A percentile compares a stretch with the other conserved stretches of the same genome.
Conservation (phyloP, 1,139 yeast species). For the Yamadazyma atlantica region DNA sequence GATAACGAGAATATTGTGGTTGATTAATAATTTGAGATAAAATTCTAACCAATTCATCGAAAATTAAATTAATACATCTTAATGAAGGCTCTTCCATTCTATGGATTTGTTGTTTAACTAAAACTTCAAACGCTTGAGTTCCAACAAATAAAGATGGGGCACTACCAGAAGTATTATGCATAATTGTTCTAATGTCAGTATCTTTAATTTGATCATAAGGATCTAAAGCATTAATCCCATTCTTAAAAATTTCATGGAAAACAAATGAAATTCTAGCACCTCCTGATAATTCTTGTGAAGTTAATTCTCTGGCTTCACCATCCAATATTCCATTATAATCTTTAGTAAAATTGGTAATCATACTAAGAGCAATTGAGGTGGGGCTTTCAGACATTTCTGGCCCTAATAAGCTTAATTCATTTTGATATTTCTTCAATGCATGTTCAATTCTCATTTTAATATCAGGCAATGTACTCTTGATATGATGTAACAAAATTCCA, state of each 20-base stretch:
- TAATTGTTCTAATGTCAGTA: conserved; percentile 94
- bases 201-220: conserved; percentile 98
- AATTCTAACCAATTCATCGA: conserved; percentile 91
- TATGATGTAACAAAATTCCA: conserved; percentile 86
- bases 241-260: conserved; percentile 92
- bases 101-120: conserved; percentile 91
- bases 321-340: conserved; percentile 90
- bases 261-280: conserved; percentile 99
- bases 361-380: conserved; percentile 82
- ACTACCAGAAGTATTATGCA: conserved; percentile 95
- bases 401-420: conserved; percentile 73
- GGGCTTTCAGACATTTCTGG: conserved; percentile 89
- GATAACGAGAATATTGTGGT: conserved; percentile 85
- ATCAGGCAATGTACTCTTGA: conserved; percentile 91
- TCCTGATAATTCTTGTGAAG: conserved; percentile 84
- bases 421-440: conserved; percentile 77
- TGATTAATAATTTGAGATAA: conserved; percentile 80
- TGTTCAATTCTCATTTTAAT: conserved; percentile 88
- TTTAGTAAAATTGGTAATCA: conserved; percentile 89
- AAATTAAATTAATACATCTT: conserved; percentile 85
- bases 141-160: conserved; percentile 98
- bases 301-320: conserved; percentile 90
- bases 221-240: conserved; percentile 89
- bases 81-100: conserved; percentile 94
- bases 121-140: conserved; percentile 94